phyloP scores from a whole-genome alignment of 768 basidiomycete genomes.

The Mycena haematopus region DNA sequence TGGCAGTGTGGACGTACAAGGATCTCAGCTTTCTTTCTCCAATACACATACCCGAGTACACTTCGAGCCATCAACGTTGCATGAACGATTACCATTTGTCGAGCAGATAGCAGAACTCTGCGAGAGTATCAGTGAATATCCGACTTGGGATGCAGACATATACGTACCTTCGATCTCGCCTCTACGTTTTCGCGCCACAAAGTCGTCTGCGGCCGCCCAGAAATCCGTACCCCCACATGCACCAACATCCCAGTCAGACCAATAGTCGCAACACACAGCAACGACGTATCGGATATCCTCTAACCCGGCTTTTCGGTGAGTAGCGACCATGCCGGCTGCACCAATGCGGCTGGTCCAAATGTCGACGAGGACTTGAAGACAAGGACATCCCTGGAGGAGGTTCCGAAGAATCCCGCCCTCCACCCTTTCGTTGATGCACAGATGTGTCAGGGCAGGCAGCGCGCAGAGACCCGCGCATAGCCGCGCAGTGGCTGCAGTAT shows the following conservation, averaged over 20 bases:
- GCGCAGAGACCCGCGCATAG: neutral
- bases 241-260: conserved; percentile 17
- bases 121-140: neutral
- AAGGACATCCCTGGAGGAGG: conserved; percentile 2
- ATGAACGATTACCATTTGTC: no score
- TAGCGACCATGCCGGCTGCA: neutral
- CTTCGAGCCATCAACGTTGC: no score
- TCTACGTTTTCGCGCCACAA: conserved; percentile 11
- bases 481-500: no score
- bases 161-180: conserved; percentile 16
- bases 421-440: conserved; percentile 9
- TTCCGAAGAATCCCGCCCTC: neutral
- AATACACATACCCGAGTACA: no score
- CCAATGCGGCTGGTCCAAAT: conserved; percentile 3
- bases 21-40: no score
- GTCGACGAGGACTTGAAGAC: conserved; percentile 10
- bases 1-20: no score
- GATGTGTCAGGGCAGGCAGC: conserved; percentile 18
- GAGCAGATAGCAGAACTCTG: neutral
- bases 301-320: neutral
- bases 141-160: neutral
- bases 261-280: conserved; percentile 2
- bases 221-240: conserved; percentile 11
- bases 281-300: conserved; percentile 20
- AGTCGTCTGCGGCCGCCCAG: conserved; percentile 18